phyloP scores from a whole-genome alignment of 1,284 basidiomycete species.

The Ceratobasidium sp. region DNA sequence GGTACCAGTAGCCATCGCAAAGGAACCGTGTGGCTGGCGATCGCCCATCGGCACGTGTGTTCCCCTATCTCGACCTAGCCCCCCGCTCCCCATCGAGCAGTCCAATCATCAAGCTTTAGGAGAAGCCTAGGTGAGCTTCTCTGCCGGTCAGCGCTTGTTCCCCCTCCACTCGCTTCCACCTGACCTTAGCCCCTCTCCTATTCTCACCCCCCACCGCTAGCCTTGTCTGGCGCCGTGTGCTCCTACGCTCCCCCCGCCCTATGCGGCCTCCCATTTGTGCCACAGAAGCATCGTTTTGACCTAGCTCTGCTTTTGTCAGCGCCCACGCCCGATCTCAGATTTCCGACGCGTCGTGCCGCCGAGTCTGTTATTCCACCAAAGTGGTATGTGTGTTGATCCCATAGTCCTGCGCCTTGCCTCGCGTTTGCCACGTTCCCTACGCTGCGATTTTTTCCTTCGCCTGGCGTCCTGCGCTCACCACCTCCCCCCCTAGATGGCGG shows the following conservation, averaged over 20 bases:
- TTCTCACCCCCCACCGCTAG: slow-evolving; percentile 6
- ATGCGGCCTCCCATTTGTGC: slow-evolving; percentile 12
- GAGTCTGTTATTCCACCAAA: slow-evolving; percentile 4
- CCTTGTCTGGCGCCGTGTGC: slow-evolving; percentile 21
- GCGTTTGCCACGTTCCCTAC: slow-evolving; percentile 32
- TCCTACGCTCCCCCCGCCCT: slow-evolving; percentile 8
- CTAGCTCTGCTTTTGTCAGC: slow-evolving; percentile 6
- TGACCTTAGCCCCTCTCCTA: slow-evolving; percentile 15
- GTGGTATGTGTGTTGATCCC: not conserved
- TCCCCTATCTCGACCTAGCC: slow-evolving; percentile 28
- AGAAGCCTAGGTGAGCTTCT: slow-evolving; percentile 43
- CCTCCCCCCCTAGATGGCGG: slow-evolving; percentile 26
- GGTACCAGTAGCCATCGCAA: not conserved
- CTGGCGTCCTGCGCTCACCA: slow-evolving; percentile 2
- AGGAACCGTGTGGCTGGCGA: slow-evolving; percentile 26
- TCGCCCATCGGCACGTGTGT: slow-evolving; percentile 27
- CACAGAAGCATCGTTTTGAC: slow-evolving; percentile 16
- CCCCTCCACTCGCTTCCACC: slow-evolving; percentile 4
- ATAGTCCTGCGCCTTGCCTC: slow-evolving; percentile 18
- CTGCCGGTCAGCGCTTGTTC: not conserved
- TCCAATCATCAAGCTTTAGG: slow-evolving; percentile 33
- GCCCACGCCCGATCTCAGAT: slow-evolving; percentile 2
- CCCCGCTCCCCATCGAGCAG: slow-evolving; percentile 16
- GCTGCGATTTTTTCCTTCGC: slow-evolving; percentile 9
- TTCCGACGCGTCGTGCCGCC: slow-evolving; percentile 29